Evolutionary conservation across 2,329 filamentous ascomycete species (phyloP).

Genomic region (Xylariaceae sp.): DNA sequence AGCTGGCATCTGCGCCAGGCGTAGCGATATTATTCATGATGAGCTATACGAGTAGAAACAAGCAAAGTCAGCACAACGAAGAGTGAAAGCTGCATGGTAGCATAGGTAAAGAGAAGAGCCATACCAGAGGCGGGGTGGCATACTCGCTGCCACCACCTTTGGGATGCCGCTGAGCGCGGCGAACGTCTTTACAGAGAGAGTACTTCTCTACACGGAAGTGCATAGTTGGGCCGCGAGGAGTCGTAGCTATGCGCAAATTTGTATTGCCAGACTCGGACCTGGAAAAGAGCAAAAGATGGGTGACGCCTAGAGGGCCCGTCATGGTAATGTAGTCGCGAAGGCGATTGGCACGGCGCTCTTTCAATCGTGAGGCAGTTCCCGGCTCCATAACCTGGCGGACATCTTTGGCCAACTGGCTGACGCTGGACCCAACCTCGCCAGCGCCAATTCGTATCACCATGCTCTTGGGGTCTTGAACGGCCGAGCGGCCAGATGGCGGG

Average conservation of each 20-base stretch:
- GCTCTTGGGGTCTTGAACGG: constrained; percentile 75
- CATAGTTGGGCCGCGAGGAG: constrained; percentile 85
- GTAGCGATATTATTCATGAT: constrained; percentile 98
- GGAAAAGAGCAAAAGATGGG: constrained; percentile 89
- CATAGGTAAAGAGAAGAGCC: constrained; percentile 13
- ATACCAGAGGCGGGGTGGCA: constrained; percentile 73
- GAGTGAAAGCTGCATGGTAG: no score
- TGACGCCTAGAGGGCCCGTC: constrained; percentile 89
- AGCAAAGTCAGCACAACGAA: constrained; percentile 14
- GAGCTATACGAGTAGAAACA: constrained; percentile 45
- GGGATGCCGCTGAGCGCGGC: constrained; percentile 77
- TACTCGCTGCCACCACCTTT: constrained; percentile 81
- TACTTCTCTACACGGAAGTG: constrained; percentile 95
- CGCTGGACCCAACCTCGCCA: constrained; percentile 84
- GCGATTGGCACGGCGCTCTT: constrained; percentile 84
- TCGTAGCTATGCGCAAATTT: constrained; percentile 81
- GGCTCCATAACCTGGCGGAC: constrained; percentile 94
- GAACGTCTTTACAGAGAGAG: constrained; percentile 86
- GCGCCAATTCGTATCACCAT: constrained; percentile 98
- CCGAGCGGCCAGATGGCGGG: constrained; percentile 53
- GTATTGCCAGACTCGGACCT: constrained; percentile 86
- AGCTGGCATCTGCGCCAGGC: constrained; percentile 53
- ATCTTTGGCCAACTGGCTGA: constrained; percentile 88
- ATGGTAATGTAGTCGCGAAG: constrained; percentile 91
- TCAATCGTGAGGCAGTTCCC: constrained; percentile 81